A percentile compares a stretch with the other conserved stretches of the same genome.
Conservation (phyloP, 768 basidiomycete species). For the Heimioporus sp. region DNA sequence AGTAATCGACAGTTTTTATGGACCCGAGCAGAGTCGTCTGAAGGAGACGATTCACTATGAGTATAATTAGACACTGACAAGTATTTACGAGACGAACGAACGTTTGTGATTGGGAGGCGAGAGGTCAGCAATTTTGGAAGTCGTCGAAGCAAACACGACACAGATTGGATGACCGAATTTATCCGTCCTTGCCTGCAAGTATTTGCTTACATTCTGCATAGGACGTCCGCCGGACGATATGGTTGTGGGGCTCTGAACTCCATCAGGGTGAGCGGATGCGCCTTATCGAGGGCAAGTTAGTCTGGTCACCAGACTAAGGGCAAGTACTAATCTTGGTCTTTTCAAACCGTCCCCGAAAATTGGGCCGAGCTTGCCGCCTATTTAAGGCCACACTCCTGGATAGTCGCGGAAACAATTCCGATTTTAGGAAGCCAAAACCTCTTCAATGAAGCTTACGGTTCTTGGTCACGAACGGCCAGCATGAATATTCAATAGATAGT, state of each 20-base stretch:
- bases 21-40: constrained; percentile 8
- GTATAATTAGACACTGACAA: too few relatives aligned
- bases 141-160: constrained; percentile 16
- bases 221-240: constrained; percentile 4
- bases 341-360: neutral
- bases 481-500: too few relatives aligned
- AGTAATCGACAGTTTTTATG: neutral
- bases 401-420: too few relatives aligned
- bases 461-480: too few relatives aligned
- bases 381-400: too few relatives aligned
- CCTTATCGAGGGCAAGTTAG: too few relatives aligned
- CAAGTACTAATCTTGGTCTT: constrained; percentile 9
- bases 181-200: neutral
- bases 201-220: constrained; percentile 4
- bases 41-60: neutral
- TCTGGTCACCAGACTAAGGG: too few relatives aligned
- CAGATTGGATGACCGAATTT: constrained; percentile 3
- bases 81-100: neutral
- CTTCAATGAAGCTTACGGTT: too few relatives aligned
- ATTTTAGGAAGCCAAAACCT: too few relatives aligned
- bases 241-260: too few relatives aligned
- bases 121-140: constrained; percentile 5
- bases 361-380: too few relatives aligned
- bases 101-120: constrained; percentile 1
- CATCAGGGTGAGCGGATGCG: constrained; percentile 2